Percentiles rank a stretch among this genome's conserved stretches.
These are phyloP conservation scores for Zelonia costaricensis DNA, from an alignment of 208 protist genomes.

Conservation along the genomic window DNA sequence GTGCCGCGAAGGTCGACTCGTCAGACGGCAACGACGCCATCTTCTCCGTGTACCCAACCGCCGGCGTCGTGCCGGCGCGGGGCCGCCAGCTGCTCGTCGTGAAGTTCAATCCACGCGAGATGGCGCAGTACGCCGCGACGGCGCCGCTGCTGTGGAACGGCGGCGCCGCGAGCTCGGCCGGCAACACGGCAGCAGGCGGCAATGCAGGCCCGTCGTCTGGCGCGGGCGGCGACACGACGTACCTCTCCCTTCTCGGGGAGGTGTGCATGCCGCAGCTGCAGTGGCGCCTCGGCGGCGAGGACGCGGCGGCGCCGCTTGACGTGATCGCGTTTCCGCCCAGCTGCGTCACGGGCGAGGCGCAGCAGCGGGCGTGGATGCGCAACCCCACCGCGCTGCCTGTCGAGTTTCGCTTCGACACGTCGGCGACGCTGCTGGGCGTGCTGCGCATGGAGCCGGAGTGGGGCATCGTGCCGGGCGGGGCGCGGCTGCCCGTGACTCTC, in stretches of 20 bases:
- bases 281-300: constrained; percentile 22
- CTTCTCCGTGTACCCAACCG: constrained; percentile 55
- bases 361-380: constrained; percentile 40
- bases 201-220: background rate
- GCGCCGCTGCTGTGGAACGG: constrained; percentile 44
- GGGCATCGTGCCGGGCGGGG: constrained; percentile 58
- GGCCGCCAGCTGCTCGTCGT: constrained; percentile 55
- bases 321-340: constrained; percentile 69
- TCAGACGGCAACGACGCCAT: constrained; percentile 23
- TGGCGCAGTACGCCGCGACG: constrained; percentile 51
- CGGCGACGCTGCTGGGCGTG: constrained; percentile 39
- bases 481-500: constrained; percentile 39
- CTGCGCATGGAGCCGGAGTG: constrained; percentile 59
- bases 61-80: constrained; percentile 58
- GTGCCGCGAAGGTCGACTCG: constrained; percentile 5
- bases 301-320: constrained; percentile 28
- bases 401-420: constrained; percentile 54
- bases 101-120: constrained; percentile 48
- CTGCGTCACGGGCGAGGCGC: constrained; percentile 71
- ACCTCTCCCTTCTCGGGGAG: constrained; percentile 59
- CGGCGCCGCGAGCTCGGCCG: constrained; percentile 14
- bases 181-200: background rate
- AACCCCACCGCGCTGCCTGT: constrained; percentile 86
- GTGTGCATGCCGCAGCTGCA: constrained; percentile 50
- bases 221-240: constrained; percentile 31